Base-by-base conservation (phyloP, 805 yeast genomes). In the Jamesozyma piceae region DNA sequence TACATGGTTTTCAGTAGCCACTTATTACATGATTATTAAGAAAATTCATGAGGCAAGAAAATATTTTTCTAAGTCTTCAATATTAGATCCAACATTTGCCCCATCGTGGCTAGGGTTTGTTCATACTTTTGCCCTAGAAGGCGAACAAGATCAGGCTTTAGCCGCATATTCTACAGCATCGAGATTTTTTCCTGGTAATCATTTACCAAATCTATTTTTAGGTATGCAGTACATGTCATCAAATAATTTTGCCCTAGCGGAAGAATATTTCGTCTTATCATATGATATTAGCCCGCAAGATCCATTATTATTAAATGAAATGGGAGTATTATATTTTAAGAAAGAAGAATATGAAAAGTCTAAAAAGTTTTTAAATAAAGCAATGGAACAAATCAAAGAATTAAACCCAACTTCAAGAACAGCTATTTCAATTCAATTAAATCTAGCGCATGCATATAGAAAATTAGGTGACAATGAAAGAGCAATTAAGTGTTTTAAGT, bases 91-190 rank as follows among this genome's bases (percentile, higher is more conserved):
- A 2, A 84, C 80, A 50, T 88, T 85, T 65, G 94, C 92, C 0
- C 90, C 85, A 41, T 95, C 97, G 1, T 92, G 98, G 98, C 79
- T 92, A 28, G 98, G 97, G 2, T 92, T 92, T 66, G 97, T 97
- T 1, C 97, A 90, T 56, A 89, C 97, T 0, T 92, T 89, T 73
- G 96, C 96, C 0, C 81, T 85, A 2, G 98, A 92, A 60, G 95
- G 96, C n/a, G 99, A 92, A 63, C 97, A 92, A 60, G 99, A 92
- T 60, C 97, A 92, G 63, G 97, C 97, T 1, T 82, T 92, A 19
- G 82, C 96, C 43, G 97, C 97, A 0, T 92, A 89, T 63, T 89
- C 97, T 1, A 89, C 95, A 11, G 97, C 97, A 0, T 87, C 95
- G 1, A 69, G 96, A 47, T 71, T 89, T 35, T 92, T 92, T 55